These are phyloP conservation scores for Paraphoma chrysanthemicola DNA, from an alignment of 2,329 filamentous ascomycete species.

Conservation along the genomic window DNA sequence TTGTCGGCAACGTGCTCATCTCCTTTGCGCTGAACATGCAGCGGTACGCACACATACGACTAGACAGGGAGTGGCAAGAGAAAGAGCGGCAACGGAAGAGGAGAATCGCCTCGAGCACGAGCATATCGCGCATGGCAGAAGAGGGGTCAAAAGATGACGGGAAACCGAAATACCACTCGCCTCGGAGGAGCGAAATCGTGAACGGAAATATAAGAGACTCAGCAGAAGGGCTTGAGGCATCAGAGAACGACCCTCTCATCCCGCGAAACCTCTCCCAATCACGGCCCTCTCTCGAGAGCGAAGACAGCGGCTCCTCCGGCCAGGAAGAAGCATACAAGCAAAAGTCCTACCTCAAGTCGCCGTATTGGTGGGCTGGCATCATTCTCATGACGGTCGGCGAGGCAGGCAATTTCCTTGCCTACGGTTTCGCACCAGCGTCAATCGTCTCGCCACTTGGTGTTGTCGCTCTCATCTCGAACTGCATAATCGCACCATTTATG, in stretches of 20 bases:
- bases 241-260: slow-evolving; percentile 45
- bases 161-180: slow-evolving; percentile 8
- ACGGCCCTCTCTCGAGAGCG: slow-evolving; percentile 45
- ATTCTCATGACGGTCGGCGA: slow-evolving; percentile 92
- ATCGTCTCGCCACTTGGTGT: slow-evolving; percentile 96
- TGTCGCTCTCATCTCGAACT: slow-evolving; percentile 96
- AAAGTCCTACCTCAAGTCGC: slow-evolving; percentile 83
- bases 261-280: slow-evolving; percentile 11
- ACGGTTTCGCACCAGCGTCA: slow-evolving; percentile 95
- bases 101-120: slow-evolving; percentile 51
- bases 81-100: slow-evolving; percentile 43
- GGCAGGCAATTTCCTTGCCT: slow-evolving; percentile 94
- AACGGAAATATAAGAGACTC: slow-evolving; percentile 6
- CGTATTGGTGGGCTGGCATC: slow-evolving; percentile 96
- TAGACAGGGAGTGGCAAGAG: slow-evolving; percentile 73
- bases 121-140: slow-evolving; percentile 44
- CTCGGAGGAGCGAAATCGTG: slow-evolving; percentile 3
- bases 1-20: slow-evolving; percentile 91
- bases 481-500: slow-evolving; percentile 92
- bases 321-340: slow-evolving; percentile 53
- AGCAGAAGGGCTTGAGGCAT: slow-evolving; percentile 16
- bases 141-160: slow-evolving; percentile 25
- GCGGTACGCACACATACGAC: slow-evolving; percentile 88
- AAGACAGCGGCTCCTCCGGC: slow-evolving; percentile 12
- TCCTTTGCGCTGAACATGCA: slow-evolving; percentile 96